phyloP scores from a whole-genome alignment of 192 early-diverging fungal species.

The Gigaspora rosea region DNA sequence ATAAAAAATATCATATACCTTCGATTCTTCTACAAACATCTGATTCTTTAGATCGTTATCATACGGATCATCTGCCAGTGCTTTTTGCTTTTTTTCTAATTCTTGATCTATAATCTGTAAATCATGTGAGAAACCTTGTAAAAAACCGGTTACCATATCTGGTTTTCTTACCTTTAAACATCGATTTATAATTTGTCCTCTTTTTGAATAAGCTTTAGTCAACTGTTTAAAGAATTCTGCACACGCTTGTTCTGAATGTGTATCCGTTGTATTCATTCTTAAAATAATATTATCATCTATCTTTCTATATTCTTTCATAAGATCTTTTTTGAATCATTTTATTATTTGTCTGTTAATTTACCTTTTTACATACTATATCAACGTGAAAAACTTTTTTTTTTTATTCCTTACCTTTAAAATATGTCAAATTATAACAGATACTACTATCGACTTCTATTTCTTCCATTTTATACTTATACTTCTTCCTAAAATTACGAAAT shows the following conservation, averaged over 20 bases:
- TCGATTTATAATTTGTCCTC: slow-evolving; percentile 66
- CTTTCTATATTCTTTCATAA: slow-evolving; percentile 68
- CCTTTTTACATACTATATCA: neutral
- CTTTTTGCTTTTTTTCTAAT: slow-evolving; percentile 36
- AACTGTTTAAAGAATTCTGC: slow-evolving; percentile 65
- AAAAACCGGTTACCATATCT: neutral
- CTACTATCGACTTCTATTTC: slow-evolving; percentile 15
- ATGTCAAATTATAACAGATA: slow-evolving; percentile 20
- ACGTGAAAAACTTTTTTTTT: neutral
- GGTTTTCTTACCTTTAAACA: slow-evolving; percentile 55
- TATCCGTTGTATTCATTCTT: slow-evolving; percentile 74
- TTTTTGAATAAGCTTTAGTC: slow-evolving; percentile 61
- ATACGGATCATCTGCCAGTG: slow-evolving; percentile 15
- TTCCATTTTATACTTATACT: neutral
- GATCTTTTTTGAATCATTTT: slow-evolving; percentile 37
- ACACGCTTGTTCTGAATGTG: slow-evolving; percentile 61
- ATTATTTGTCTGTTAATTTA: neutral
- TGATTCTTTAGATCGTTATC: slow-evolving; percentile 18
- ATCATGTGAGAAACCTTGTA: neutral
- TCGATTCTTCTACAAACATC: slow-evolving; percentile 27
- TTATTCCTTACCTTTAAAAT: slow-evolving; percentile 34
- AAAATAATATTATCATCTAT: slow-evolving; percentile 84
- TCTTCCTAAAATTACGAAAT: neutral
- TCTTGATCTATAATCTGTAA: slow-evolving; percentile 46
- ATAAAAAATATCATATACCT: neutral